Percentiles rank a stretch among this genome's conserved stretches.
Evolutionary conservation across 1,139 yeast species (phyloP).

Genomic region (Keqinozyma sinolaborantium): DNA sequence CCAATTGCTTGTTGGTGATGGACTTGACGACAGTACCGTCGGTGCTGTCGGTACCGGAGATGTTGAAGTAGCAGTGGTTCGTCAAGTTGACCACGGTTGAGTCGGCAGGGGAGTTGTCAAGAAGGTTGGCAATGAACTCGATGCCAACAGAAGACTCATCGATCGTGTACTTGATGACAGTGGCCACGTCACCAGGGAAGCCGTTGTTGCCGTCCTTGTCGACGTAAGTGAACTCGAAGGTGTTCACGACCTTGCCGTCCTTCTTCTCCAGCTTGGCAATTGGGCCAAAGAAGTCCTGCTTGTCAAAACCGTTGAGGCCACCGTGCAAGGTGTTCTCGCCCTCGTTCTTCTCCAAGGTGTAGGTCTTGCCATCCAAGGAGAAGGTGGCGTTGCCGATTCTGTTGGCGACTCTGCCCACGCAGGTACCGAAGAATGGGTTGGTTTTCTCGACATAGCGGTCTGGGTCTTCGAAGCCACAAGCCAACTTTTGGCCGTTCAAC

Average conservation of each 20-base stretch:
- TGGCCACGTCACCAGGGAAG: constrained; percentile 52
- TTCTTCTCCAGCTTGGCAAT: constrained; percentile 31
- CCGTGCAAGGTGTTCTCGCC: constrained; percentile 45
- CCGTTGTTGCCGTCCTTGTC: constrained; percentile 51
- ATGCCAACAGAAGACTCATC: constrained; percentile 27
- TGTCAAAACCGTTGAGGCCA: constrained; percentile 52
- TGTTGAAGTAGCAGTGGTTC: constrained; percentile 62
- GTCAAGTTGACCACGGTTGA: constrained; percentile 58
- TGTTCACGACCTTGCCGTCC: constrained; percentile 14
- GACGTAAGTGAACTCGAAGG: constrained; percentile 35
- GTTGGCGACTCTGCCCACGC: constrained; percentile 65
- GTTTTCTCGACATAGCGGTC: constrained; percentile 29
- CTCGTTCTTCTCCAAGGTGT: constrained; percentile 42
- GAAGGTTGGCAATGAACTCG: constrained; percentile 46
- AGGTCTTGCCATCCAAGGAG: constrained; percentile 35
- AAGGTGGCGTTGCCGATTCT: constrained; percentile 49
- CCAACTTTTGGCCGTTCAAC: constrained; percentile 31
- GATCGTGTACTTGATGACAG: constrained; percentile 40
- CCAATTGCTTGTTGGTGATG: constrained; percentile 28
- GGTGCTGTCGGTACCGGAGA: constrained; percentile 21
- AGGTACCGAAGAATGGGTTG: constrained; percentile 58
- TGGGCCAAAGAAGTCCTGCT: constrained; percentile 49
- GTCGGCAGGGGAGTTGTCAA: constrained; percentile 30
- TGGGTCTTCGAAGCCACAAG: constrained; percentile 31
- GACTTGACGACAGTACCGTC: constrained; percentile 33